Evolutionary conservation across 345 rosid genomes (phyloP).

Genomic region (Reutealis trisperma): DNA sequence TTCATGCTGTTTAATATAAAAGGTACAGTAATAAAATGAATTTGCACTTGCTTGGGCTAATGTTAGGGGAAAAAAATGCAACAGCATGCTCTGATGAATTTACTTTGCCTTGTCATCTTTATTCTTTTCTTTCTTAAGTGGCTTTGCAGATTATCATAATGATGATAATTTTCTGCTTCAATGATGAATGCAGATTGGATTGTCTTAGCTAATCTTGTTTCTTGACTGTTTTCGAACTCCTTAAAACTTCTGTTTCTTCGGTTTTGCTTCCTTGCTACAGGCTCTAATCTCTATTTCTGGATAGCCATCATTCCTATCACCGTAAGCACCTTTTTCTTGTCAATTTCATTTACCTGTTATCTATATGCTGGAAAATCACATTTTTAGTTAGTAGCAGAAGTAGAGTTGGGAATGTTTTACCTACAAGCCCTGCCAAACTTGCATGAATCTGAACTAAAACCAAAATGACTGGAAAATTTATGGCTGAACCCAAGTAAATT

Average conservation of each 20-base stretch:
- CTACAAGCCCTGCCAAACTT: not conserved
- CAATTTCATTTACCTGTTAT: conserved; percentile 13
- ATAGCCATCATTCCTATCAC: conserved; percentile 84
- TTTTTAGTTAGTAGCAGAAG: not conserved
- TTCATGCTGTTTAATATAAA: conserved; percentile 91
- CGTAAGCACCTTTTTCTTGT: conserved; percentile 45
- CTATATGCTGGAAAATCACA: not conserved
- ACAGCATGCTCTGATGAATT: conserved; percentile 1
- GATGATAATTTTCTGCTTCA: not conserved
- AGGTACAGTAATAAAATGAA: conserved; percentile 47
- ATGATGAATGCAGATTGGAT: not conserved
- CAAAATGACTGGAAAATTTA: not conserved
- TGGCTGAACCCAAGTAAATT: not conserved
- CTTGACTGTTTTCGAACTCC: not conserved
- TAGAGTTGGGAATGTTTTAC: too few relatives aligned
- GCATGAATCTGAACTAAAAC: not conserved
- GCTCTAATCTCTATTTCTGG: conserved; percentile 98
- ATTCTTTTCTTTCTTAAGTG: not conserved
- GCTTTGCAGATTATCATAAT: not conserved
- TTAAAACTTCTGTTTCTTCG: conserved; percentile 2
- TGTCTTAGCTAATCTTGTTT: not conserved
- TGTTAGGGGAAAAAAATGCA: not conserved
- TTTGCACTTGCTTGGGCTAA: conserved; percentile 5
- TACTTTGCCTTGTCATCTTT: conserved; percentile 5
- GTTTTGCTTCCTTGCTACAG: conserved; percentile 39